Base-by-base conservation (phyloP, 768 basidiomycete species). In the Mrakia frigida region DNA sequence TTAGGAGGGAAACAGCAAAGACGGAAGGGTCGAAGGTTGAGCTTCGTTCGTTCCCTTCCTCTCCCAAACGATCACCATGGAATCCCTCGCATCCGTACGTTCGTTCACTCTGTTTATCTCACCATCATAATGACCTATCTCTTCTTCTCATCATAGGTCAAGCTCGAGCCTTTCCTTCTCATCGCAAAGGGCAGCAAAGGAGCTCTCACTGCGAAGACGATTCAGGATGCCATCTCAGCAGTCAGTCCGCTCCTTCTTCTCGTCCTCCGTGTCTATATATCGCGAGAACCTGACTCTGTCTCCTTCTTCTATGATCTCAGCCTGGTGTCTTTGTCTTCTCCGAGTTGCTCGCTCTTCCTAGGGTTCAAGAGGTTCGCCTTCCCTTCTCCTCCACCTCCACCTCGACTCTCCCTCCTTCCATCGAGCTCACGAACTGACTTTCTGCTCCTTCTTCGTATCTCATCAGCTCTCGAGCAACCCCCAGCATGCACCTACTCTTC, bases 311-410 rank as follows among this genome's bases (percentile, higher is more conserved):
- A 39, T 67, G n/a, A 39, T 16, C 35, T 16, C 60, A 84, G 84
- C 90, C 90, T 23, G 95, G 94, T 14, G 92, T 97, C 65, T 96
- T 92, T 82, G 91, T 94, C 76, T 99, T 97, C 81, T 88, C 90
- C 0, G 95, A 98, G 83, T 84, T 99, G 72, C 85, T 98, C 71
- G 91, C 93, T 63, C 83, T 91, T 37, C 88, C 90, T 1, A 92
- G 90, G 80, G 90, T 98, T 52, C 89, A 91, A 81, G 91, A 95
- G 86, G 96, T 78, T 13, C 56, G 69, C 61, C 28, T 4, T 52
- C 70, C 14, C 59, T 23, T 37, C 23, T 9, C 25, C 33, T 56
- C 43, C n/a, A 63, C 63, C 18, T 65, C 37, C 39, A 14, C 70
- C 53, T 52, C 52, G 9, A 18, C 46, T 11, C 28, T 41, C 35